These are phyloP conservation scores for Afroboletus lepidellus DNA, from an alignment of 1,284 basidiomycete species.

Conservation along the genomic window DNA sequence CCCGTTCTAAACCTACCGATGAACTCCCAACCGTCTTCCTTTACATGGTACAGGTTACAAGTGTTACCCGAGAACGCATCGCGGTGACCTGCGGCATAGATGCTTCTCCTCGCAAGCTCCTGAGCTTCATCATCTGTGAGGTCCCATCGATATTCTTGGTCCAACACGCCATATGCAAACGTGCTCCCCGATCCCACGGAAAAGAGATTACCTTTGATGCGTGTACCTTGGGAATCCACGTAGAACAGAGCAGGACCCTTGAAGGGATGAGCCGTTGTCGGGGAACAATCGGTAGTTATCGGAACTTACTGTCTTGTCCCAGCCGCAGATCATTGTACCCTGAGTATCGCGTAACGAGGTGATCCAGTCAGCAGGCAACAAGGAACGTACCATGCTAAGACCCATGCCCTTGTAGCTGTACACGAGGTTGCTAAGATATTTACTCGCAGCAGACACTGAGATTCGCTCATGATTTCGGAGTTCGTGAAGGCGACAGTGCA, in stretches of 20 bases:
- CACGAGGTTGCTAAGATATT: slow-evolving; percentile 96
- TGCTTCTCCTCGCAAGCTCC: slow-evolving; percentile 91
- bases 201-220: slow-evolving; percentile 95
- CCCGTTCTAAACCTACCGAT: slow-evolving; percentile 58
- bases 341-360: slow-evolving; percentile 32
- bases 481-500: slow-evolving; percentile 96
- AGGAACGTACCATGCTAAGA: slow-evolving; percentile 81
- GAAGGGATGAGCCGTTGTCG: neutral
- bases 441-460: slow-evolving; percentile 97
- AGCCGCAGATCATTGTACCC: slow-evolving; percentile 99
- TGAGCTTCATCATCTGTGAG: slow-evolving; percentile 92
- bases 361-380: neutral
- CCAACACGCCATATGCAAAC: slow-evolving; percentile 97
- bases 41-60: slow-evolving; percentile 94
- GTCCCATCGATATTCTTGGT: slow-evolving; percentile 96
- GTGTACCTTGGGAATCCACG: slow-evolving; percentile 96
- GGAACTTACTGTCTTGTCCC: slow-evolving; percentile 91
- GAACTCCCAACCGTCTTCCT: slow-evolving; percentile 92
- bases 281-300: slow-evolving; percentile 2
- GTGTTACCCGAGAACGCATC: slow-evolving; percentile 98
- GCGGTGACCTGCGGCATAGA: slow-evolving; percentile 96
- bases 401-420: slow-evolving; percentile 99
- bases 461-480: slow-evolving; percentile 97
- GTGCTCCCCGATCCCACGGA: slow-evolving; percentile 98
- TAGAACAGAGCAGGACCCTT: slow-evolving; percentile 97